Evolutionary conservation across 225 moss, liverwort and hornwort species (phyloP).

Genomic region (Neckera pumila): DNA sequence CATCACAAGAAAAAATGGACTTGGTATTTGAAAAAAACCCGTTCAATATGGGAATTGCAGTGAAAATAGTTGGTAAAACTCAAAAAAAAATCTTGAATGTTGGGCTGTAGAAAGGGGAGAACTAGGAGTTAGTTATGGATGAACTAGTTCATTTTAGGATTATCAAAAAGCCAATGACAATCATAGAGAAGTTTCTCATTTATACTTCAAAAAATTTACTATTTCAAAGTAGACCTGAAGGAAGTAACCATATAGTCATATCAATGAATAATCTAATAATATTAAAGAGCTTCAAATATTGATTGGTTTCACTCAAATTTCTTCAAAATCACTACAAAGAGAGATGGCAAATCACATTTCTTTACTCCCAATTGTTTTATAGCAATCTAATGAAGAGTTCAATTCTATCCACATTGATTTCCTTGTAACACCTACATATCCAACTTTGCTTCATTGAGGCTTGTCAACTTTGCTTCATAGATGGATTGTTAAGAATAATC

Average conservation of each 20-base stretch:
- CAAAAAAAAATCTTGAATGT: not conserved
- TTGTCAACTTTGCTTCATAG: not conserved
- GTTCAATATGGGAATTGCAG: not conserved
- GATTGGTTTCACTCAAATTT: not conserved
- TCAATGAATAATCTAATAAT: not conserved
- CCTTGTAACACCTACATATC: not conserved
- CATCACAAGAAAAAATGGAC: no score
- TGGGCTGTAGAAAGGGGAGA: not conserved
- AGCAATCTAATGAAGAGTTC: not conserved
- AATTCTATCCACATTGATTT: not conserved
- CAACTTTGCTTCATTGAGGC: not conserved
- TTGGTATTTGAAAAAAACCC: accelerated
- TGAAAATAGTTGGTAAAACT: not conserved
- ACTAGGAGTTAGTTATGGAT: accelerated
- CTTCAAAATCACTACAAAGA: not conserved
- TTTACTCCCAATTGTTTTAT: not conserved
- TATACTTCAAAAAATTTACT: not conserved
- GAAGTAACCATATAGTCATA: not conserved
- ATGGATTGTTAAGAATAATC: not conserved
- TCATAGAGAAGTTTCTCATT: not conserved
- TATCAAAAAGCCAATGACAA: not conserved
- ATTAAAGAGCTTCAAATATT: not conserved
- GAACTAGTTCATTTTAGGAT: not conserved
- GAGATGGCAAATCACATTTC: not conserved
- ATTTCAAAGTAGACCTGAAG: not conserved